A percentile compares a stretch with the other conserved stretches of the same genome.
Conservation (phyloP, 2,329 filamentous ascomycete species). For the Ophidiomyces ophidiicola region DNA sequence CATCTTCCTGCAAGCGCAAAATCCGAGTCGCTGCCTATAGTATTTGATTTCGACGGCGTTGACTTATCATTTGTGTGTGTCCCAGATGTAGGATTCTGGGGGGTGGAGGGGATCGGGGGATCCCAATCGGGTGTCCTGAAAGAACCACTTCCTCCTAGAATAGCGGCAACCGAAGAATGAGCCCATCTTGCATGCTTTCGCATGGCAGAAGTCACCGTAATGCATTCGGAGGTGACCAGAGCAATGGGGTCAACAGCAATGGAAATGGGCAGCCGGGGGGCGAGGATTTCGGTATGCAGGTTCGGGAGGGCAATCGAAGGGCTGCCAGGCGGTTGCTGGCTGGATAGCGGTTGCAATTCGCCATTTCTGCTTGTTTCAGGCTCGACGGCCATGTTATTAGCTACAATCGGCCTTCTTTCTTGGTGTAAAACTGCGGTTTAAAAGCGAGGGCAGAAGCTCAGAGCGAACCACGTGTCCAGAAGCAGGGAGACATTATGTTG, state of each 20-base stretch:
- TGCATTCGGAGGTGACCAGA: slow-evolving; percentile 95
- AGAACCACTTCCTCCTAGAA: slow-evolving; percentile 58
- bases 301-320: slow-evolving; percentile 2
- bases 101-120: slow-evolving; percentile 28
- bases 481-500: slow-evolving; percentile 1
- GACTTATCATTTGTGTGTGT: slow-evolving; percentile 14
- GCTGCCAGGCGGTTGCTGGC: not conserved
- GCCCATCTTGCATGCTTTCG: slow-evolving; percentile 94
- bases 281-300: not conserved
- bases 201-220: slow-evolving; percentile 94
- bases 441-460: not conserved
- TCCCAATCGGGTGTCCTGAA: slow-evolving; percentile 38
- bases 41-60: slow-evolving; percentile 16
- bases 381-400: slow-evolving; percentile 14
- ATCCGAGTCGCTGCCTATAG: slow-evolving; percentile 27
- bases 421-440: not conserved
- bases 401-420: too few relatives aligned
- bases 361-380: slow-evolving; percentile 5
- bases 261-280: slow-evolving; percentile 5
- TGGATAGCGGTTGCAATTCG: slow-evolving; percentile 1
- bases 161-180: slow-evolving; percentile 90
- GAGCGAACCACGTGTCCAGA: slow-evolving; percentile 10
- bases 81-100: slow-evolving; percentile 20
- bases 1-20: slow-evolving; percentile 62
- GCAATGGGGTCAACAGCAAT: slow-evolving; percentile 85